Conservation (phyloP, 2,329 filamentous ascomycete genomes). For the Pseudodiploospora longispora region DNA sequence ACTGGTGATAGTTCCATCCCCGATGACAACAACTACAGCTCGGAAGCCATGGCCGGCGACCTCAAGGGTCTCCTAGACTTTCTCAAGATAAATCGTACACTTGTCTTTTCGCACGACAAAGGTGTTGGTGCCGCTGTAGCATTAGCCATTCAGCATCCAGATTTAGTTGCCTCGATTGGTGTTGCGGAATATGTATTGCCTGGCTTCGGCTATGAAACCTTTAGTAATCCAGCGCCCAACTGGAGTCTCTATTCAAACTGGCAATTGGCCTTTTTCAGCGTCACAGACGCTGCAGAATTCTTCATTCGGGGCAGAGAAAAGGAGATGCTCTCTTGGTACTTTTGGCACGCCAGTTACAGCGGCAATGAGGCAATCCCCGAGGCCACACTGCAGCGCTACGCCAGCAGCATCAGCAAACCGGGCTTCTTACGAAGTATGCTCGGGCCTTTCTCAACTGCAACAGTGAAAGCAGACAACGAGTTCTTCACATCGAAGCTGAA, state of each 20-base stretch:
- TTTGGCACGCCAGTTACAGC: slow-evolving; percentile 35
- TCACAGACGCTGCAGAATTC: slow-evolving; percentile 38
- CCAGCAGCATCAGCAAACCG: slow-evolving; percentile 32
- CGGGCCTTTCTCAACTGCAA: slow-evolving; percentile 24
- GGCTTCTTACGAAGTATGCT: slow-evolving; percentile 34
- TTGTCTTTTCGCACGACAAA: slow-evolving; percentile 38
- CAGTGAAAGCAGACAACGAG: slow-evolving; percentile 22
- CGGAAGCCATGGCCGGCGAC: slow-evolving; percentile 29
- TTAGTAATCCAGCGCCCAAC: slow-evolving; percentile 20
- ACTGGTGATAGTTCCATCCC: slow-evolving; percentile 33
- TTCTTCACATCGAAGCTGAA: slow-evolving; percentile 28
- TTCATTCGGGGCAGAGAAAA: slow-evolving; percentile 34
- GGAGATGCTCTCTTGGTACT: slow-evolving; percentile 37
- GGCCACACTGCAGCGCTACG: slow-evolving; percentile 30
- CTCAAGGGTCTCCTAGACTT: slow-evolving; percentile 33
- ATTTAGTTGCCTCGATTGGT: slow-evolving; percentile 25
- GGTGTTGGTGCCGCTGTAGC: slow-evolving; percentile 33
- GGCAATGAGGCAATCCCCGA: slow-evolving; percentile 28
- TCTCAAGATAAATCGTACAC: slow-evolving; percentile 31
- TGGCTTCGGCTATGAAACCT: slow-evolving; percentile 31
- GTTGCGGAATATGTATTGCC: slow-evolving; percentile 34
- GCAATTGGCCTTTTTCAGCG: slow-evolving; percentile 37
- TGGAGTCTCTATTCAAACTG: slow-evolving; percentile 33
- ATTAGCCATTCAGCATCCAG: slow-evolving; percentile 28
- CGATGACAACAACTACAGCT: slow-evolving; percentile 30